Evolutionary conservation across 1,284 basidiomycete genomes (phyloP), one percentile per base, ranked within the genome.

Genomic region (Puccinia horiana): DNA sequence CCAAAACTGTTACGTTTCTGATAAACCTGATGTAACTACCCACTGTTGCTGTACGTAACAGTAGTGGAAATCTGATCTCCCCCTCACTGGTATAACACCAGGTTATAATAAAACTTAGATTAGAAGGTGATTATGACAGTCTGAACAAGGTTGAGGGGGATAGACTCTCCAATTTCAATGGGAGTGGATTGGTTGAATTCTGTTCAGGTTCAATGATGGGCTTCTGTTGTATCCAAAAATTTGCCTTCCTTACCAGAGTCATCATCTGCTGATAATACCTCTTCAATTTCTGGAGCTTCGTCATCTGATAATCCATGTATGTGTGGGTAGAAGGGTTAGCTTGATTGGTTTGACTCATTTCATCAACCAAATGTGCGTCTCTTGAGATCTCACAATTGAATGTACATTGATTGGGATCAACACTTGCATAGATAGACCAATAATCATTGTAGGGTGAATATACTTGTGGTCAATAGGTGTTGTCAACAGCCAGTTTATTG

Each of bases 381-480:
- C 44, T 67, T 18, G 76, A 77, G 29, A 77, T 77, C 49, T 77
- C 76, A 18, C 61, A 26, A 77, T 77, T 61, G 44, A 77, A 61
- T 1, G 76, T 61, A 11, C 76, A 61, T 54, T 67, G 58, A 44
- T 77, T 58, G 20, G 73, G 73, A 75, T 75, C 73, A 26, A 40
- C 65, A 44, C 20, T 75, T 4, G 54, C 54, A 32, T 58, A 56
- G 54, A 75, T 75, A 44, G 73, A 56, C 49, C 14, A 54, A 16
- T 61, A 54, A 44, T 75, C 73, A 26, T 58, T 35, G 32, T 40
- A 37, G 2, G 44, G 40, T 12, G 56, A 42, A 12, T 26, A 40
- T 18, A 20, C 9, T 63, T 9, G 56, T 49, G 74, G 58, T 76
- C 56, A 18, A 47, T 63, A 76, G 37, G 58, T 67, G 26, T 42